These are phyloP conservation scores for Nicotiana rustica DNA, from an alignment of 305 asterid species.

Conservation along the genomic window DNA sequence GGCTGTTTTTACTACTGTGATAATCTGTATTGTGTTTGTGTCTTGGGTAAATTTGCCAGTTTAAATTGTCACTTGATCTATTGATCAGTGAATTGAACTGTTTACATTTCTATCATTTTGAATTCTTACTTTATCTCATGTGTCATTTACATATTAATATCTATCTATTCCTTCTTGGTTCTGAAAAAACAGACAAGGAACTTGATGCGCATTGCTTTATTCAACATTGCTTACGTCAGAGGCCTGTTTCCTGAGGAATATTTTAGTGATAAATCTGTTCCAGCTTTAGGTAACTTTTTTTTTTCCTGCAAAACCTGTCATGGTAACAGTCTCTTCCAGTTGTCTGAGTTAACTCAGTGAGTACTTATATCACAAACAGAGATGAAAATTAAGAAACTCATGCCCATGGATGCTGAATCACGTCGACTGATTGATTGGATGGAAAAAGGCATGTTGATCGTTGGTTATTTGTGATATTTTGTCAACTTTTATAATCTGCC, in stretches of 20 bases:
- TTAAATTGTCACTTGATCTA: neutral
- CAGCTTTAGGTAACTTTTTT: slow-evolving; percentile 78
- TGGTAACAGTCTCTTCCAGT: neutral
- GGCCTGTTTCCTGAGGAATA: slow-evolving; percentile 96
- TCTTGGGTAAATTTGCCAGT: neutral
- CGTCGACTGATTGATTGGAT: slow-evolving; percentile 97
- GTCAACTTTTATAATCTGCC: slow-evolving; percentile 24
- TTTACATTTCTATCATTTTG: too few relatives aligned
- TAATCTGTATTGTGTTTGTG: neutral
- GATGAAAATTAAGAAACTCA: slow-evolving; percentile 96
- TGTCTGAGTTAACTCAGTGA: slow-evolving; percentile 33
- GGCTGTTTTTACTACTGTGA: too few relatives aligned
- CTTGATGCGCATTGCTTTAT: slow-evolving; percentile 92
- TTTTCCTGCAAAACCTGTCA: neutral
- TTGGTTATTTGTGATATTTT: neutral
- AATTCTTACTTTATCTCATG: neutral
- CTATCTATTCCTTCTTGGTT: slow-evolving; percentile 31
- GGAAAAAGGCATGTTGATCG: slow-evolving; percentile 78
- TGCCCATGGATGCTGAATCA: slow-evolving; percentile 98
- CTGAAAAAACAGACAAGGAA: slow-evolving; percentile 76
- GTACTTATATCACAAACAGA: slow-evolving; percentile 53
- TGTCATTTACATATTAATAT: neutral
- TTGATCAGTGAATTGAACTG: neutral
- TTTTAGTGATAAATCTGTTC: slow-evolving; percentile 90
- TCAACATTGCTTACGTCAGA: slow-evolving; percentile 94